Evolutionary conservation across 1,284 basidiomycete species (phyloP), one percentile per base, ranked within the genome.

Genomic region (Ustilago cynodontis): DNA sequence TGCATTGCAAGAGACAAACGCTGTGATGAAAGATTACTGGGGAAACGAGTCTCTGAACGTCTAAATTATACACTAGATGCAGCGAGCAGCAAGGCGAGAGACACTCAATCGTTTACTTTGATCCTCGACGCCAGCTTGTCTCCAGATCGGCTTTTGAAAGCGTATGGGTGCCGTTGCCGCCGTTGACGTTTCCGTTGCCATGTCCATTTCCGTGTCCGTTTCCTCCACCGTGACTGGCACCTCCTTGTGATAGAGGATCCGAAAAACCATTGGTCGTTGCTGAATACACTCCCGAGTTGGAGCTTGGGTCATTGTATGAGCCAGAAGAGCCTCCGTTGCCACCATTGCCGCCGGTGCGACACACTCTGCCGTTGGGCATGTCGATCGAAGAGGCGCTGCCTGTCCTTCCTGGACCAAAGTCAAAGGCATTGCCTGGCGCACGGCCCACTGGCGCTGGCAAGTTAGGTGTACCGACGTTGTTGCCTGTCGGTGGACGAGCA

Each of bases 351-450:
- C 35, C 62, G 2, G 35, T 35, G 11, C 67, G 59, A 16, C 67
- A 56, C 16, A 50, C 37, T 18, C 60, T 51, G 11, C 57, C 54
- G 41, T 68, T 76, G 1, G 59, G 62, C 41, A 33, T 47, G 6
- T 76, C 73, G n/a, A 58, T 22, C 37, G 64, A 61, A 18, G 60
- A 51, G 1, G 73, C 67, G 20, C 60, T 76, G 1, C 67, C 61
- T 2, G 68, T 75, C 22, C 67, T 56, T n/a, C 72, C 60, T 0
- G 66, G 59, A 2, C 73, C 73, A 58, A 77, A 77, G 50, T 77
- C 65, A 28, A 77, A 72, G 9, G 74, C 74, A 10, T 59, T 69
- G 6, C 74, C 74, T 0, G 74, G 74, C n/a, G 74, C 70, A 35
- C 66, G 69, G 1, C 62, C 74, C 1, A 72, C 60, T 1, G 69